Evolutionary conservation across 768 basidiomycete species (phyloP), one percentile per base, ranked within the genome.

Genomic region (Termitomyces bulborhizus): DNA sequence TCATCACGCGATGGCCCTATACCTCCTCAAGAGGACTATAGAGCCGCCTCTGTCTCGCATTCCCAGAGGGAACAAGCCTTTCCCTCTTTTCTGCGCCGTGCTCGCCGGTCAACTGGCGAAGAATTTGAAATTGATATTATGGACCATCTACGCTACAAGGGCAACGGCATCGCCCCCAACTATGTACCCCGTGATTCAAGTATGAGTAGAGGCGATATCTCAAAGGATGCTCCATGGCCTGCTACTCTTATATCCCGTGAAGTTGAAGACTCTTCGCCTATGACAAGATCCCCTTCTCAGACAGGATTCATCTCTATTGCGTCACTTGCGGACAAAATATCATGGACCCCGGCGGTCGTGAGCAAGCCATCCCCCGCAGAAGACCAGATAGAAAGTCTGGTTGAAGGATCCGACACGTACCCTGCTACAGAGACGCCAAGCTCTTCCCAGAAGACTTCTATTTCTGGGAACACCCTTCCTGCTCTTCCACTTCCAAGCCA

Each of bases 101-200:
- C 26, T 39, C 37, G 53, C 29, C 50, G 46, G 24, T 18, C 36
- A 44, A 31, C 15, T 24, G 41, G 42, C 39, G 60, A 58, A 29
- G 51, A 59, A 31, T 18, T 27, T 29, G 56, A 62, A 26, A 15
- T 60, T 40, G 63, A 62, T 41, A 62, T 59, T 11, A 60, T 59
- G 58, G 46, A 60, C 15, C 39, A 60, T 34, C 34, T 62, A 9
- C 58, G 18, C 11, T 34, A 31, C 44, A 56, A 52, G 41, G 31
- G 40, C 6, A 47, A 40, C 32, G 21, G 6, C 13, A 24, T 31
- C 32, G n/a, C 24, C 26, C 31, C 21, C 13, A 32, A 29, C 11
- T 27, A 29, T 26, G 53, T 7, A 43, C 5, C 2, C 41, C 18
- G 18, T 32, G 18, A 7, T 13, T 8, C 43, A 37, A n/a, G 29